phyloP scores from a whole-genome alignment of 768 basidiomycete species.

The Pulveroboletus sp. region DNA sequence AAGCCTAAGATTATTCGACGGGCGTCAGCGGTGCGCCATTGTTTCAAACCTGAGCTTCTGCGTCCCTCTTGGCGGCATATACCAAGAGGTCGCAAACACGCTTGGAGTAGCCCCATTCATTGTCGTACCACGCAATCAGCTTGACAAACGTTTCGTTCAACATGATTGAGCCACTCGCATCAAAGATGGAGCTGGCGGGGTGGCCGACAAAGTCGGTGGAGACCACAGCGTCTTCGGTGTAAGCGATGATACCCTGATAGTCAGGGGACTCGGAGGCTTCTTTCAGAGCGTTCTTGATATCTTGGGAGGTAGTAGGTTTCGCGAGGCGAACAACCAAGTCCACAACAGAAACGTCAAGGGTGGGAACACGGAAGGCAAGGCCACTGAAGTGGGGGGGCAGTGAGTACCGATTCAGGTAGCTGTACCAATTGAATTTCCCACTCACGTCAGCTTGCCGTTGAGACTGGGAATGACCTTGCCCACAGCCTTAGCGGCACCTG shows the following conservation, averaged over 20 bases:
- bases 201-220: slow-evolving; percentile 90
- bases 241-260: slow-evolving; percentile 73
- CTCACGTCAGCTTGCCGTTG: slow-evolving; percentile 97
- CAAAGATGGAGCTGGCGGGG: slow-evolving; percentile 83
- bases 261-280: slow-evolving; percentile 60
- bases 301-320: slow-evolving; percentile 79
- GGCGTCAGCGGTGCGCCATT: background rate
- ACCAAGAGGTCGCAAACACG: slow-evolving; percentile 88
- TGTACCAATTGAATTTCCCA: background rate
- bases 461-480: slow-evolving; percentile 95
- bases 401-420: slow-evolving; percentile 4
- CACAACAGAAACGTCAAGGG: slow-evolving; percentile 94
- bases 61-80: slow-evolving; percentile 74
- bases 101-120: slow-evolving; percentile 92
- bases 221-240: slow-evolving; percentile 92
- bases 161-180: slow-evolving; percentile 88
- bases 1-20: background rate
- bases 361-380: slow-evolving; percentile 96
- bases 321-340: slow-evolving; percentile 93
- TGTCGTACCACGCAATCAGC: slow-evolving; percentile 94
- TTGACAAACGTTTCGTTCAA: slow-evolving; percentile 94
- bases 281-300: slow-evolving; percentile 86
- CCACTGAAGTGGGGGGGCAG: slow-evolving; percentile 43
- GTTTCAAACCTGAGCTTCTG: slow-evolving; percentile 19
- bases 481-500: slow-evolving; percentile 98